These are phyloP conservation scores for Tieghemostelium lacteum DNA, from an alignment of 78 protist genomes.

Conservation along the genomic window DNA sequence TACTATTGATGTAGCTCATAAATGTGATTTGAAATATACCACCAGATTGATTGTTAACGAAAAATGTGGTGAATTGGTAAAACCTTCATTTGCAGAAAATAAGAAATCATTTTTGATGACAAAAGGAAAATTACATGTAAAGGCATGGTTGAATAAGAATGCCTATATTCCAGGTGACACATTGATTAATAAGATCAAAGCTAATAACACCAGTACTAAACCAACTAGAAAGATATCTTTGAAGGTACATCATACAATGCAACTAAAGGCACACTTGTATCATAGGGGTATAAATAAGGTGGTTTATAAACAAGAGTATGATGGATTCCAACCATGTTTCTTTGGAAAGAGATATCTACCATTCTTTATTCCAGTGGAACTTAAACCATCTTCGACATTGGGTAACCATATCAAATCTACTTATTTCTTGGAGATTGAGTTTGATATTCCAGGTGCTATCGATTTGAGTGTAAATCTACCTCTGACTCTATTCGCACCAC, in stretches of 20 bases:
- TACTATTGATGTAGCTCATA: slow-evolving; percentile 61
- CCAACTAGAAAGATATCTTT: slow-evolving; percentile 52
- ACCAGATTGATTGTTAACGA: slow-evolving; percentile 53
- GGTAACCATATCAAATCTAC: slow-evolving; percentile 38
- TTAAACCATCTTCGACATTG: slow-evolving; percentile 43
- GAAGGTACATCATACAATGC: slow-evolving; percentile 41
- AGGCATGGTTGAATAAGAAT: slow-evolving; percentile 70
- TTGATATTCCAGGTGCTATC: slow-evolving; percentile 72
- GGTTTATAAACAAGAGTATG: slow-evolving; percentile 52
- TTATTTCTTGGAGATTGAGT: slow-evolving; percentile 34
- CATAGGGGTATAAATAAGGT: slow-evolving; percentile 21
- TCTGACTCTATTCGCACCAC: slow-evolving; percentile 72
- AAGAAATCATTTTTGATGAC: slow-evolving; percentile 45
- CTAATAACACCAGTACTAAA: slow-evolving; percentile 46
- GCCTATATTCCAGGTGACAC: slow-evolving; percentile 80
- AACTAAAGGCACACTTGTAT: slow-evolving; percentile 42
- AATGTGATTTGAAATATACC: slow-evolving; percentile 42
- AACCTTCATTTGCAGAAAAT: slow-evolving; percentile 60
- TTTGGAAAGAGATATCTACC: slow-evolving; percentile 70
- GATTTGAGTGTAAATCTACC: slow-evolving; percentile 38
- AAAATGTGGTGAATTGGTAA: slow-evolving; percentile 32
- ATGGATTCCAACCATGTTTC: slow-evolving; percentile 74
- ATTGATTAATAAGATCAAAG: slow-evolving; percentile 23
- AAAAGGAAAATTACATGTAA: slow-evolving; percentile 54
- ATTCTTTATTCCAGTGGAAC: slow-evolving; percentile 56